Evolutionary conservation across 1,284 basidiomycete genomes (phyloP).

Genomic region (Termitomyces sp.): DNA sequence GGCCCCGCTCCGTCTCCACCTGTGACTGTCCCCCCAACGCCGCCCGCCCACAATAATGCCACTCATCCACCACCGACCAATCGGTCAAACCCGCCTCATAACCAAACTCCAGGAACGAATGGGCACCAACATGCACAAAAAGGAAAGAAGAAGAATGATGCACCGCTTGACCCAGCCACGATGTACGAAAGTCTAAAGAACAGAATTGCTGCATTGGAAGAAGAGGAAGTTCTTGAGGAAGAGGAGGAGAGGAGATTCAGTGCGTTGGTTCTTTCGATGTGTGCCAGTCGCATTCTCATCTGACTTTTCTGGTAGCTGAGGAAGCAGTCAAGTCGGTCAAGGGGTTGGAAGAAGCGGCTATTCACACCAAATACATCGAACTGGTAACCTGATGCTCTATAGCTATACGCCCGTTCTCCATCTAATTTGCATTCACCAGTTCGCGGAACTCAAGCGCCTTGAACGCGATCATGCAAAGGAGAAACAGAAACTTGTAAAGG

Average conservation of each 20-base stretch:
- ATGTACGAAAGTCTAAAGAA: constrained; percentile 84
- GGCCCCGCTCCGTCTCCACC: constrained; percentile 60
- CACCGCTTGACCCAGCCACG: constrained; percentile 69
- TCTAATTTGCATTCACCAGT: constrained; percentile 39
- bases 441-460: constrained; percentile 75
- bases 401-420: constrained; percentile 4
- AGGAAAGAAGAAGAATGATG: constrained; percentile 64
- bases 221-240: constrained; percentile 77
- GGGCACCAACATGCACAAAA: constrained; percentile 38
- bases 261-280: constrained; percentile 32
- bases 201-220: constrained; percentile 78
- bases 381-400: constrained; percentile 45
- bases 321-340: constrained; percentile 78
- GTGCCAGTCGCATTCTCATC: constrained; percentile 12
- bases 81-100: constrained; percentile 28
- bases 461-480: constrained; percentile 84
- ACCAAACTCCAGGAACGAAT: constrained; percentile 34
- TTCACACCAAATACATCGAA: constrained; percentile 81
- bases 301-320: constrained; percentile 50
- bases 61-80: constrained; percentile 23
- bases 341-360: constrained; percentile 70
- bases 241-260: constrained; percentile 74
- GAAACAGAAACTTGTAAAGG: constrained; percentile 80
- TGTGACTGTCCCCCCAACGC: constrained; percentile 42
- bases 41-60: constrained; percentile 28